A percentile compares a stretch with the other conserved stretches of the same genome.
Conservation (phyloP, 345 rosid genomes). For the Eucalyptus cladocalyx region DNA sequence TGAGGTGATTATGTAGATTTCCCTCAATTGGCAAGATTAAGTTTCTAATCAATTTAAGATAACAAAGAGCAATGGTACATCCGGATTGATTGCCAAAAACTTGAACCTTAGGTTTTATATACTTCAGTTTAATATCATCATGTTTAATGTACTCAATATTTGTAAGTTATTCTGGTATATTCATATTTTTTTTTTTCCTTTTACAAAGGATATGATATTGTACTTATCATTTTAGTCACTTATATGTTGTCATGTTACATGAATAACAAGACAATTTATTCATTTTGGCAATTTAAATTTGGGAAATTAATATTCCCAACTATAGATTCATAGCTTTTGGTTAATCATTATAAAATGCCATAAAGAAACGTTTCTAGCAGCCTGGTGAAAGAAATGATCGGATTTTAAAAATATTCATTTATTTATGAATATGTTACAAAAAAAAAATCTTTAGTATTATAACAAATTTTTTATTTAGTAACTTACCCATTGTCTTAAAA, state of each 20-base stretch:
- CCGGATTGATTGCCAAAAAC: neutral
- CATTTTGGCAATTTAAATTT: neutral
- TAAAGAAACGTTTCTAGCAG: neutral
- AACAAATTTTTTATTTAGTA: neutral
- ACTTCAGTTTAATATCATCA: neutral
- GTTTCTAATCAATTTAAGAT: neutral
- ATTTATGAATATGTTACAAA: neutral
- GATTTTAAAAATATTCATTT: neutral
- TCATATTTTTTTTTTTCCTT: neutral
- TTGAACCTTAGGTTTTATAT: neutral
- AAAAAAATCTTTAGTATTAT: neutral
- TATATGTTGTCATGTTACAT: neutral
- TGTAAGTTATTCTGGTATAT: neutral
- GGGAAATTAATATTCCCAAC: neutral
- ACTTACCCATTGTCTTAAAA: neutral
- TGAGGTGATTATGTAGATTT: neutral
- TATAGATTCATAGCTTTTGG: neutral
- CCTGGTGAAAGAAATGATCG: neutral
- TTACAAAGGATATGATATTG: neutral
- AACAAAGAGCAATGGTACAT: neutral
- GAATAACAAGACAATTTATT: neutral
- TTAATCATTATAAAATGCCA: neutral
- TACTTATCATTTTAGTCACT: neutral
- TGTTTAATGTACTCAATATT: neutral
- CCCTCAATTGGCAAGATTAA: neutral